These are phyloP conservation scores for Pyricularia sp. DNA, from an alignment of 2,329 filamentous ascomycete genomes.

Conservation along the genomic window DNA sequence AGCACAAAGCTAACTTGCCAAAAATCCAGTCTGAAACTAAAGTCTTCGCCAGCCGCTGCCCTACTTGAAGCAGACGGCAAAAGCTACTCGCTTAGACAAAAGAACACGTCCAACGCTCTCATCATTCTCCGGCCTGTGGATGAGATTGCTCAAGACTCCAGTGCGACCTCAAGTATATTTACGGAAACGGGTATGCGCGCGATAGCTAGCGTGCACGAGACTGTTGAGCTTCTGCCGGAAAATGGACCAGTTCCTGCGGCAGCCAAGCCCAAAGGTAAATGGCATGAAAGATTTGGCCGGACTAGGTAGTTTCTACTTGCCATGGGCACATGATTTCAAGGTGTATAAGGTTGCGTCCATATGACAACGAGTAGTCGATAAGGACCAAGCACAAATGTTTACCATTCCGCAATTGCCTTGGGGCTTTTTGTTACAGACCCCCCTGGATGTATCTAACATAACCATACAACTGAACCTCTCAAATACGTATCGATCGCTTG, in stretches of 20 bases:
- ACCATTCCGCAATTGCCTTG: not conserved
- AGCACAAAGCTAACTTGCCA: not conserved
- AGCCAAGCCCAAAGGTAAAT: conserved; percentile 33
- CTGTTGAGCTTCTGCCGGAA: conserved; percentile 43
- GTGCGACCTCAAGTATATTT: conserved; percentile 7
- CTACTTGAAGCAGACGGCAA: conserved; percentile 37
- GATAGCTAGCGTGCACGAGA: conserved; percentile 47
- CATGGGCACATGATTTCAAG: not conserved
- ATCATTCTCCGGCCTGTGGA: conserved; percentile 34
- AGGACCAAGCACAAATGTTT: not conserved
- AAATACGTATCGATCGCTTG: not conserved
- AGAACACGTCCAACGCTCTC: conserved; percentile 55
- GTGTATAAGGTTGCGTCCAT: not conserved
- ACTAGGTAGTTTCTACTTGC: conserved; percentile 20
- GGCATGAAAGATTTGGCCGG: conserved; percentile 46
- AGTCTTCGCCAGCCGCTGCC: conserved; percentile 37
- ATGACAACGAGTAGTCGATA: not conserved
- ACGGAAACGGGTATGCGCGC: conserved; percentile 26
- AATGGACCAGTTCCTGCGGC: conserved; percentile 14
- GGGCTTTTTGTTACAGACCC: not conserved
- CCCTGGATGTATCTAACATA: not conserved
- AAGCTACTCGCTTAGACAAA: conserved; percentile 48
- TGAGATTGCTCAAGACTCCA: conserved; percentile 7
- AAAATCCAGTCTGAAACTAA: conserved; percentile 29
- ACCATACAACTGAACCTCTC: not conserved